Conservation (phyloP, 2,329 filamentous ascomycete species). For the Stagonosporopsis rhizophila region DNA sequence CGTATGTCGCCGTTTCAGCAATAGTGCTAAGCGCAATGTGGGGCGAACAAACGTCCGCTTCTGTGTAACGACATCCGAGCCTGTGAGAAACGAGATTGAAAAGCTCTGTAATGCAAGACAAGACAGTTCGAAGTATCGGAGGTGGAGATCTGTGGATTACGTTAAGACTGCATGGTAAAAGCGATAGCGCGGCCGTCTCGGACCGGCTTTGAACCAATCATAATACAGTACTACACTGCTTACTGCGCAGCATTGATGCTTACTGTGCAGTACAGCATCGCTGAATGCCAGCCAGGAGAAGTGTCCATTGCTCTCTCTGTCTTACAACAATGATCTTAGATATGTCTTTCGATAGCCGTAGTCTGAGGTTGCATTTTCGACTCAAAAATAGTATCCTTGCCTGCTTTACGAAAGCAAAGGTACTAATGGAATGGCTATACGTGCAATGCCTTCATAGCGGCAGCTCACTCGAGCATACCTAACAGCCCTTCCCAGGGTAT, state of each 20-base stretch:
- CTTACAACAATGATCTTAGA: not conserved
- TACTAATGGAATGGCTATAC: no score
- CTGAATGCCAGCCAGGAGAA: not conserved
- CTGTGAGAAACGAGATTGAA: not conserved
- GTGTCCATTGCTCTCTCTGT: not conserved
- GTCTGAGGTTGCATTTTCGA: no score
- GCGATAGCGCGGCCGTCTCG: not conserved
- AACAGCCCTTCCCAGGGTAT: constrained; percentile 48
- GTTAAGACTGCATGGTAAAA: not conserved
- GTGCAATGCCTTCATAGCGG: not conserved
- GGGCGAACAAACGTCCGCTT: not conserved
- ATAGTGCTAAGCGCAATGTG: no score
- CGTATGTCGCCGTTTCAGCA: no score
- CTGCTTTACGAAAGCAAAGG: no score
- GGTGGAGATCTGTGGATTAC: not conserved
- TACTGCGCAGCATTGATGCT: not conserved
- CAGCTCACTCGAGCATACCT: constrained; percentile 28
- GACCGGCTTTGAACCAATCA: not conserved
- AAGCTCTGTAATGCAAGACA: constrained; percentile 3
- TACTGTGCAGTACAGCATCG: not conserved
- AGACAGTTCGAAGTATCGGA: not conserved
- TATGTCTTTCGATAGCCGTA: not conserved
- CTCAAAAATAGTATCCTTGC: no score
- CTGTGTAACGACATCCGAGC: not conserved
- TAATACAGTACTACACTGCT: not conserved